These are phyloP conservation scores for Perilla frutescens DNA, from an alignment of 257 asterid genomes.

Conservation along the genomic window DNA sequence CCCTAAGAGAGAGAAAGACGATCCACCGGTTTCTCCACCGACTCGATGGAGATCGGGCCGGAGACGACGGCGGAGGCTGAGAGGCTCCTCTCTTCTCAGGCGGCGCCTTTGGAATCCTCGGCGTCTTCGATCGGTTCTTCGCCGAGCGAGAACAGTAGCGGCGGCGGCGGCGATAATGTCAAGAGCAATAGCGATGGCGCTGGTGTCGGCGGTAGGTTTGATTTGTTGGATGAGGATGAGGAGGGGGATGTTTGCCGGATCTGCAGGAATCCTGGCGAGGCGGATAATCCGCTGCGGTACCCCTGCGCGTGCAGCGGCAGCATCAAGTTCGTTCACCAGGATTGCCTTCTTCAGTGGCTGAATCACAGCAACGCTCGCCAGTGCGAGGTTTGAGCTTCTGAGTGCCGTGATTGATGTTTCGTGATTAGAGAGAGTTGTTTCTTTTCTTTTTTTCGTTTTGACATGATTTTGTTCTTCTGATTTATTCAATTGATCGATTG, in stretches of 20 bases:
- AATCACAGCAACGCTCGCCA: slow-evolving; percentile 98
- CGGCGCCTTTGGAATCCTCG: slow-evolving; percentile 44
- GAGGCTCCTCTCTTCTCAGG: slow-evolving; percentile 43
- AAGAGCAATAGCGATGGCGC: slow-evolving; percentile 24
- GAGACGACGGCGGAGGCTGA: slow-evolving; percentile 53
- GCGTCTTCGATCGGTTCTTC: slow-evolving; percentile 55
- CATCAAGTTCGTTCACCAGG: slow-evolving; percentile 95
- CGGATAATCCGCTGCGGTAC: slow-evolving; percentile 83
- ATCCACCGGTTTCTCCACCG: slow-evolving; percentile 49
- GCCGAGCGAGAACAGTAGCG: slow-evolving; percentile 44
- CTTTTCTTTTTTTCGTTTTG: slow-evolving; percentile 4
- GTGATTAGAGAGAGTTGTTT: background rate
- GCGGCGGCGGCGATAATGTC: slow-evolving; percentile 34
- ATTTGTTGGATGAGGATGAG: slow-evolving; percentile 80
- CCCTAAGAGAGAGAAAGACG: slow-evolving; percentile 52
- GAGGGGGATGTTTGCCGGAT: slow-evolving; percentile 98
- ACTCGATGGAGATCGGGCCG: slow-evolving; percentile 87
- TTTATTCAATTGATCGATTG: slow-evolving; percentile 25
- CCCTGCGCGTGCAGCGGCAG: slow-evolving; percentile 99
- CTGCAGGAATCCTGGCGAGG: slow-evolving; percentile 95
- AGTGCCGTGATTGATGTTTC: slow-evolving; percentile 3
- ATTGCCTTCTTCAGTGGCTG: slow-evolving; percentile 98
- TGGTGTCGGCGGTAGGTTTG: slow-evolving; percentile 47
- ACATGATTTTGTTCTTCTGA: background rate
- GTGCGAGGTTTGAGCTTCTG: slow-evolving; percentile 74